Evolutionary conservation across 2,329 filamentous ascomycete species (phyloP), one percentile per base, ranked within the genome.

Genomic region (Chaetomium sp.): DNA sequence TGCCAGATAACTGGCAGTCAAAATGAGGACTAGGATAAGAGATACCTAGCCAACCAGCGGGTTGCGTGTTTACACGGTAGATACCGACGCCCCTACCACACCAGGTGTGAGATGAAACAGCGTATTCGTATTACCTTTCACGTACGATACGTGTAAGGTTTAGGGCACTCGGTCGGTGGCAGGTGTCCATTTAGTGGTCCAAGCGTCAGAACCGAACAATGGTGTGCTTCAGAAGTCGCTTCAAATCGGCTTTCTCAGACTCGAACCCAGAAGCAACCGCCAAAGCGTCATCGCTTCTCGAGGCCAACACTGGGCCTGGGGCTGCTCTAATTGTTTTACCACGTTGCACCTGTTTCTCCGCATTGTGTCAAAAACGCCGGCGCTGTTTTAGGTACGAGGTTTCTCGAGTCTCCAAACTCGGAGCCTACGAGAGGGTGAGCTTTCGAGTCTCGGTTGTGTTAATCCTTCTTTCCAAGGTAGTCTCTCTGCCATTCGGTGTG

Each of bases 221-320:
- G 50, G 23, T 47, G 13, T 59, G 67, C 57, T 65, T 68, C 67
- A 68, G 49, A 31, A 58, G 42, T 51, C 64, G 64, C 65, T 51
- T 65, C 64, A 68, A 63, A 50, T 61, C 33, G 2, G 56, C 55
- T 64, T 58, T 56, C 45, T 58, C 45, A 9, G 16, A 27, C 25
- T 50, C 25, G 42, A 8, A n/a, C n/a, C n/a, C n/a, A n/a, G n/a
- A n/a, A n/a, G 23, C 31, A 29, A 25, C 12, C 8, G 13, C 53
- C 53, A 35, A 60, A 51, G 31, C 31, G 50, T 27, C 7, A 16
- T 31, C 4, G 5, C 6, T 49, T 58, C 12, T 54, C 8, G 8
- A 33, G 2, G n/a, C 4, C 21, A 42, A 19, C 21, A 13, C n/a
- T n/a, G 21, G 10, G n/a, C 19, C 21, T 4, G 21, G 19, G 7